These are phyloP conservation scores for Mucor saturninus DNA, from an alignment of 371 early-diverging fungal species.

Conservation along the genomic window DNA sequence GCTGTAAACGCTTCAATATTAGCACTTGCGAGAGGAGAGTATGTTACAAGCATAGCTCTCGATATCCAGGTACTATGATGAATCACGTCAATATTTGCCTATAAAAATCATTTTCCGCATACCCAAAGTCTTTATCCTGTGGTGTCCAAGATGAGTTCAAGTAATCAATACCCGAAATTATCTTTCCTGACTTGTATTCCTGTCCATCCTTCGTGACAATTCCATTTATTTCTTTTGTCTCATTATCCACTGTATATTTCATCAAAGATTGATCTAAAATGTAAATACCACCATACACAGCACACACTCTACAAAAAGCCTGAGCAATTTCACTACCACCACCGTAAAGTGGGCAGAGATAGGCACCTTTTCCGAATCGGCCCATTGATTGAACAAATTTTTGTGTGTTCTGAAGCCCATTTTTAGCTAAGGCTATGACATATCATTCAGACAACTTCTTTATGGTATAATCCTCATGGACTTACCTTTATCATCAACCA, in stretches of 20 bases:
- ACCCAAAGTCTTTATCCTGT: conserved; percentile 31
- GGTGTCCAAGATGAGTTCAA: conserved; percentile 47
- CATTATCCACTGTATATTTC: conserved; percentile 39
- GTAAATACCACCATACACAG: conserved; percentile 91
- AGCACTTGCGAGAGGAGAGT: conserved; percentile 39
- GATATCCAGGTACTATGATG: conserved; percentile 47
- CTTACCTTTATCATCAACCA: conserved; percentile 54
- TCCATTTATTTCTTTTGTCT: conserved; percentile 44
- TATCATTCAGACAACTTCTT: not conserved
- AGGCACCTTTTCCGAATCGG: conserved; percentile 84
- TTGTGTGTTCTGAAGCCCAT: conserved; percentile 70
- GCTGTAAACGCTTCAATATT: conserved; percentile 32
- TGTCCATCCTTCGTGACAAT: conserved; percentile 54
- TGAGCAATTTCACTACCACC: conserved; percentile 91
- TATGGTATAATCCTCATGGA: not conserved
- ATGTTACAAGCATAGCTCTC: conserved; percentile 57
- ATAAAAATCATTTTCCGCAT: conserved; percentile 5
- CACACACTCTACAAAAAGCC: conserved; percentile 88
- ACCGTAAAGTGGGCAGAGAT: conserved; percentile 86
- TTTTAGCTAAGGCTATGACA: conserved; percentile 50
- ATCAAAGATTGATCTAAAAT: conserved; percentile 66
- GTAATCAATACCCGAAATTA: conserved; percentile 62
- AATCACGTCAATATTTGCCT: not conserved
- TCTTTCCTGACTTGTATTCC: conserved; percentile 45
- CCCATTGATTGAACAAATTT: conserved; percentile 84